Evolutionary conservation across 805 yeast genomes (phyloP), one percentile per base, ranked within the genome.

Genomic region (Schwanniomyces occidentalis): DNA sequence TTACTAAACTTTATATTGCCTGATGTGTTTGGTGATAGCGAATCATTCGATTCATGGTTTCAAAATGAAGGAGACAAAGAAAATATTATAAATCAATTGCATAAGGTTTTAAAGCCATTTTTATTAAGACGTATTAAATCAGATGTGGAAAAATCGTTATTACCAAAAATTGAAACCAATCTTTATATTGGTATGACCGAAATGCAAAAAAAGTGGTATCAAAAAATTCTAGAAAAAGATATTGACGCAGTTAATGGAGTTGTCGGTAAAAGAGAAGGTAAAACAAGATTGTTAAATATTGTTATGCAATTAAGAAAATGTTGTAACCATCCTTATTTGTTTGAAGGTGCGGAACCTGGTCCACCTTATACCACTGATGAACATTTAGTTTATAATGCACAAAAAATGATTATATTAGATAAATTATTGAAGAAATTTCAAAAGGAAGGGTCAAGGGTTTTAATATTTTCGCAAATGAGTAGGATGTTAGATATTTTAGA

Each of bases 321-420:
- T 56, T 85, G 91, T 62, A 85, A 85, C 49, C 95, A 85, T 61
- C 95, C 95, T 9, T 85, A 85, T 52, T 61, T 85, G 24, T 85
- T 85, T 50, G 93, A 85, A 55, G 95, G 95, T 27, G 93, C 91
- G 1, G 95, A 85, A 52, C 93, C 93, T 1, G 95, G 95, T 8
- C 95, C 95, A 13, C 95, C 95, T 15, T 85, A 69, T 49, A 85
- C 93, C 6, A 85, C 91, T 0, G 95, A 85, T 57, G 93, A 85
- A 54, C 95, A 85, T 62, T 68, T 85, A 54, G 80, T 85, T 21
- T 82, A 58, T 57, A 85, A 85, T 54, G 72, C 89, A 4, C 82
- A 80, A 36, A 85, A 85, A 53, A 71, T 85, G 73, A 71, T 80
- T 30, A 82, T 85, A 16, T 64, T 85, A 51, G 95, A 85, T 54